Evolutionary conservation across 116 monocot species (phyloP).

Genomic region (Zostera marina): DNA sequence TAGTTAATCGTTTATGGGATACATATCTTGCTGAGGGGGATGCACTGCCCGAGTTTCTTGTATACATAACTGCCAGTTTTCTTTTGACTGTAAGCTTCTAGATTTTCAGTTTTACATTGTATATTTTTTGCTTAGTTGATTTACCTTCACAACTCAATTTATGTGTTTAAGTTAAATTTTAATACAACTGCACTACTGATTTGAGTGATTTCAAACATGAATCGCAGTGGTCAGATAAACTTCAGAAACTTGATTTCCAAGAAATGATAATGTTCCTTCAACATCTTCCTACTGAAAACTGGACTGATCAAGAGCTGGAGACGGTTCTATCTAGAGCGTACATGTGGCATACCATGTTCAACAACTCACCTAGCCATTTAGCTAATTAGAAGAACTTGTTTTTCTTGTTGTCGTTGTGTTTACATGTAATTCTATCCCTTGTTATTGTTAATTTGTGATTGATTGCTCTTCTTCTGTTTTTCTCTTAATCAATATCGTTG

Average conservation of each 20-base stretch:
- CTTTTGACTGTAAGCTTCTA: conserved; percentile 64
- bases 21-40: conserved; percentile 99
- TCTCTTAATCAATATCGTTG: too few species aligned
- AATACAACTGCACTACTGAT: too few species aligned
- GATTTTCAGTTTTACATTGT: neutral
- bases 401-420: too few species aligned
- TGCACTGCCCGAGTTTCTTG: conserved; percentile 93
- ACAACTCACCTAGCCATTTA: conserved; percentile 84
- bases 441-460: too few species aligned
- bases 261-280: conserved; percentile 99
- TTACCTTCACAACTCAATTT: neutral
- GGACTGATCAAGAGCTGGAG: conserved; percentile 91
- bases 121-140: neutral
- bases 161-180: neutral
- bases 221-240: conserved; percentile 77
- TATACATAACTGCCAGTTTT: conserved; percentile 97
- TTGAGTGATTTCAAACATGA: too few species aligned
- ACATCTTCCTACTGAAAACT: conserved; percentile 84
- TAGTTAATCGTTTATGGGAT: conserved; percentile 91
- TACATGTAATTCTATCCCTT: neutral
- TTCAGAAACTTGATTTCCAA: conserved; percentile 89
- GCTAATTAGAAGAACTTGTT: conserved; percentile 27
- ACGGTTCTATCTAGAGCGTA: conserved; percentile 93
- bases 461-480: too few species aligned
- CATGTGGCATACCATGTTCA: conserved; percentile 99